Evolutionary conservation across 2,329 filamentous ascomycete species (phyloP), one percentile per base, ranked within the genome.

Genomic region (Lachnellula cervina): DNA sequence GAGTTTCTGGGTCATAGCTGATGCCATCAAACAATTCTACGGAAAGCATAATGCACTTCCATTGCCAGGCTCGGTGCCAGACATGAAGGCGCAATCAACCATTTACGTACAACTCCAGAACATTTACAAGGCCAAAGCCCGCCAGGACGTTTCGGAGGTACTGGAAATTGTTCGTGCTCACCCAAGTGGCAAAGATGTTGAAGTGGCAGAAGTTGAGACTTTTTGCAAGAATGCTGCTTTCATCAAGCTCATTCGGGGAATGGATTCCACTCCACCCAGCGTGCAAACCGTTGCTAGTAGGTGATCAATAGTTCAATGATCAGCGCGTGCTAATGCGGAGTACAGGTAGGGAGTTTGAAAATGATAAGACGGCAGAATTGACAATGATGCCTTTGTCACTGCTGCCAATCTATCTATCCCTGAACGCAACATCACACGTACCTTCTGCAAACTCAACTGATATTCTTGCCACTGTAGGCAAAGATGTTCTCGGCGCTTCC

Each of bases 181-280:
- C 51, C 69, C 77, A 34, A 72, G 69, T 71, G 82, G 71, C 67
- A 76, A 73, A 62, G 68, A 69, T 60, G 79, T 96, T 55, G 79
- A 87, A 47, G 77, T 83, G 45, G 81, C 82, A 52, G 90, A 96
- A 65, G 86, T 97, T 46, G 92, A 96, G 67, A 78, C 88, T 37
- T 97, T 97, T 72, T 97, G 93, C 80, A 97, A 95, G 74, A 95
- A 96, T 64, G 93, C 92, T 49, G 88, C 89, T 47, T 94, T 96
- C 69, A 88, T 96, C 69, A 96, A 94, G 73, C 81, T 97, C 48
- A 86, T 97, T 55, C 88, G 87, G 62, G 60, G 61, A 23, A 55
- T 60, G 45, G 51, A 59, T 8, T 43, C 59, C 6, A 35, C 23
- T 23, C 42, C 51, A n/a, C 28, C 47, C 11, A 63, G 64, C 50